Evolutionary conservation across 805 yeast species (phyloP).

Genomic region (Pichia manshurica): DNA sequence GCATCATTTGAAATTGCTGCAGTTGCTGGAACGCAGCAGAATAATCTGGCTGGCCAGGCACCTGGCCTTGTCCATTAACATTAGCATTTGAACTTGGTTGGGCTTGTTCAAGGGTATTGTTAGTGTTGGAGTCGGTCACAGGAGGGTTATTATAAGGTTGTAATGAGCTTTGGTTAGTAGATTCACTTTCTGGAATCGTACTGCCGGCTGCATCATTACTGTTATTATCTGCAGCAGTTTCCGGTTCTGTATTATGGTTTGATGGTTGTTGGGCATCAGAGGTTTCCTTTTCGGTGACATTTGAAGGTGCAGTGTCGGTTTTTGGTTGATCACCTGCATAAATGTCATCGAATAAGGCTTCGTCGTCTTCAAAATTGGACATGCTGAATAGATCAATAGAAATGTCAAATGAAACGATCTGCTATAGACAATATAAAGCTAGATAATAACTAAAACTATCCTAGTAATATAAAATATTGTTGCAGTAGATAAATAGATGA

Average conservation of each 20-base stretch:
- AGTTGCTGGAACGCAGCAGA: constrained; percentile 8
- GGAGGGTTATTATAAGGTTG: neutral
- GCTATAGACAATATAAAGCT: constrained; percentile 2
- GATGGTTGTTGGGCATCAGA: neutral
- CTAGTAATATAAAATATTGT: constrained; percentile 2
- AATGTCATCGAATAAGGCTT: constrained; percentile 89
- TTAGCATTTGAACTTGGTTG: neutral
- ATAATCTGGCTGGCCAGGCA: constrained; percentile 2
- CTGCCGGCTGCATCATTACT: neutral
- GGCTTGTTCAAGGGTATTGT: neutral
- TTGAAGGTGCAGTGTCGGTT: constrained; percentile 18
- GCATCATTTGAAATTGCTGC: constrained; percentile 13
- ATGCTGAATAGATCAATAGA: constrained; percentile 28
- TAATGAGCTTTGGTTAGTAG: neutral
- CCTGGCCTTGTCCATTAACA: constrained; percentile 1
- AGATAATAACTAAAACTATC: neutral
- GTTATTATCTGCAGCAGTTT: neutral
- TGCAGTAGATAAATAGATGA: neutral
- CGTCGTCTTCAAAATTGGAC: constrained; percentile 83
- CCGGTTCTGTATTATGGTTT: too few species aligned
- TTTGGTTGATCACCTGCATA: constrained; percentile 38
- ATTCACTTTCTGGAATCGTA: constrained; percentile 1
- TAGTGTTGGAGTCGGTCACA: neutral
- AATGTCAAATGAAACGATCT: neutral
- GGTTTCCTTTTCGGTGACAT: constrained; percentile 14